Evolutionary conservation across 495 filamentous ascomycete genomes (phyloP), one percentile per base, ranked within the genome.

Genomic region (Penicilliopsis zonata): DNA sequence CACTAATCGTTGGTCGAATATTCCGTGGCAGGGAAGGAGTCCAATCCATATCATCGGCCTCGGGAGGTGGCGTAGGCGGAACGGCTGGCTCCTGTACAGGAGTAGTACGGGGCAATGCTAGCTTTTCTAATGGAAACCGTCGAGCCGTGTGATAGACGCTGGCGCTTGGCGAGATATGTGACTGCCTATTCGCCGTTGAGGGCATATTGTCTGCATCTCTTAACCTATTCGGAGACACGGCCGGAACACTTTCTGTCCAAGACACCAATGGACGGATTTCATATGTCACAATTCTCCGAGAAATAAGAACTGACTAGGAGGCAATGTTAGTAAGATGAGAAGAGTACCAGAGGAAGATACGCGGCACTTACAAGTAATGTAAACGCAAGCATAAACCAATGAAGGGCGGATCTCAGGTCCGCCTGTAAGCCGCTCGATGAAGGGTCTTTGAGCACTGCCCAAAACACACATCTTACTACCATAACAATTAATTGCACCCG

Each of bases 31-130:
- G 49, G 8, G 76, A 75, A 2, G 85, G 84, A 13, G 77, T 72
- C 85, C 85, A 93, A 38, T 93, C 85, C 85, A 93, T 93, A 40
- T 71, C 65, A 33, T 69, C 60, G 5, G 36, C 41, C 37, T 61
- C 57, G 22, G 50, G 47, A 28, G 45, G 56, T 27, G 57, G 58
- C 5, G 54, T 59, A 25, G 55, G 55, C 25, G 45, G 52, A 36
- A 60, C 46, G 29, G 44, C 42, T 14, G 46, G 35, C 21, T 57
- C 33, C 33, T 42, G 34, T 32, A 49, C 37, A n/a, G 33, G 40
- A 20, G 38, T 33, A 35, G 51, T 28, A 15, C 33, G 44, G 21
- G 45, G 44, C 34, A 50, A 41, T 19, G 50, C 59, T 16, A 67
- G 44, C 35, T 57, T 57, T 16, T 56, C 54, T 20, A 64, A 39